Evolutionary conservation across 257 asterid species (phyloP), one percentile per base, ranked within the genome.

Genomic region (Solanum appendiculatum): DNA sequence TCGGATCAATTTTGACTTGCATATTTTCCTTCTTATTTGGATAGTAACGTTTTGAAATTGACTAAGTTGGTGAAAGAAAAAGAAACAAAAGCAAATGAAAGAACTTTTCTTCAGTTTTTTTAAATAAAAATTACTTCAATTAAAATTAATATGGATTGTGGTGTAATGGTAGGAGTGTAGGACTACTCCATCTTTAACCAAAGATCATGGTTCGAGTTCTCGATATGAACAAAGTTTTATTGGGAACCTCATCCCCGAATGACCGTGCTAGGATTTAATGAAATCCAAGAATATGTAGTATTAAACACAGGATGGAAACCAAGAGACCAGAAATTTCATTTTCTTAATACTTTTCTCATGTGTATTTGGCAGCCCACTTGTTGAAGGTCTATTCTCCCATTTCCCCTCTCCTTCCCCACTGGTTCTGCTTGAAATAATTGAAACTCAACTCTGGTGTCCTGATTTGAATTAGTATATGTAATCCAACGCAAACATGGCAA

Each of bases 401-500:
- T 70, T 34, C 27, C 27, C 16, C 12, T 21, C 11, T 7, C 27
- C 5, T 6, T 54, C 12, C 3, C 42, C n/a, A 13, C 74, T 72
- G 48, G 4, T 72, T 27, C n/a, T 68, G 75, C 21, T 68, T 74
- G 29, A 37, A 74, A 37, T 74, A 6, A 21, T 74, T 74, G 54
- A 74, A 39, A 23, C 33, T 74, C 54, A 39, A 74, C 33, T 23
- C 37, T 74, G 46, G 48, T 72, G 31, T 14, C 81, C 39, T 72
- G 9, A 29, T 66, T 66, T 66, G 21, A 69, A 7, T 69, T 66
- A 15, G 78, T 88, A 86, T 90, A 90, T 84, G 10, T 86, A 77
- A 72, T 23, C 25, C 39, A 88, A 89, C 90, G 87, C 86, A 46
- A 74, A 66, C 70, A 46, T 58, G 87, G 9, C 86, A 86, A 36